Base-by-base conservation (phyloP, 2,329 filamentous ascomycete genomes). In the Cladophialophora yegresii region DNA sequence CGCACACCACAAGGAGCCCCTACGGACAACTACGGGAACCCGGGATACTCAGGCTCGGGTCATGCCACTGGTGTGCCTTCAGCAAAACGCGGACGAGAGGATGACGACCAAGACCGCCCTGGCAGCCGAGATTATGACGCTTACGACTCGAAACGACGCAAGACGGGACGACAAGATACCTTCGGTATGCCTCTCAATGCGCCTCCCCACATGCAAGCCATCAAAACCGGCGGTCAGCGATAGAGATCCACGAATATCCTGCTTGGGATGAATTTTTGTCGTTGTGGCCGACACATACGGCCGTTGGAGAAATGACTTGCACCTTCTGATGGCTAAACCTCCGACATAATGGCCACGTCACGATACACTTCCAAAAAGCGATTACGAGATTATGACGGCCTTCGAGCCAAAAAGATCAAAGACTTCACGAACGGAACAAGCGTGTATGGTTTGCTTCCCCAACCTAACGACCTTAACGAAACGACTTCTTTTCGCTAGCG, bases 91-190 rank as follows among this genome's bases (percentile, higher is more conserved):
- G 80, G 83, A 70, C 84, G 87, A 65, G 87, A 88, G 23, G 87
- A 88, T 58, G 86, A 89, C 63, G 83, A 87, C 67, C 78, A 82
- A 33, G 88, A 91, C 33, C 87, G 89, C 12, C 84, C 88, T 23
- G 83, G 85, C 45, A 87, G 83, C 72, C 78, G 81, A 40, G 81
- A 80, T 40, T 84, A 84, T 51, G 85, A 88, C 51, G 85, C 60
- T 26, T 81, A 89, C 54, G 82, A 83, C 23, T 77, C 89, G 64
- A 96, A 96, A 80, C 87, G 92, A 70, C 87, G 91, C 68, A 93
- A 93, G 81, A 93, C 90, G 0, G 66, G 63, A 64, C 84, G 86
- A 67, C 87, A 91, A 71, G 79, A 82, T 10, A 74, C 74, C 4
- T 78, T 83, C 49, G 81, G 82, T 40, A 79, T 79, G 45, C 75